These are phyloP conservation scores for Trifolium fragiferum DNA, from an alignment of 306 rosid genomes.

Conservation along the genomic window DNA sequence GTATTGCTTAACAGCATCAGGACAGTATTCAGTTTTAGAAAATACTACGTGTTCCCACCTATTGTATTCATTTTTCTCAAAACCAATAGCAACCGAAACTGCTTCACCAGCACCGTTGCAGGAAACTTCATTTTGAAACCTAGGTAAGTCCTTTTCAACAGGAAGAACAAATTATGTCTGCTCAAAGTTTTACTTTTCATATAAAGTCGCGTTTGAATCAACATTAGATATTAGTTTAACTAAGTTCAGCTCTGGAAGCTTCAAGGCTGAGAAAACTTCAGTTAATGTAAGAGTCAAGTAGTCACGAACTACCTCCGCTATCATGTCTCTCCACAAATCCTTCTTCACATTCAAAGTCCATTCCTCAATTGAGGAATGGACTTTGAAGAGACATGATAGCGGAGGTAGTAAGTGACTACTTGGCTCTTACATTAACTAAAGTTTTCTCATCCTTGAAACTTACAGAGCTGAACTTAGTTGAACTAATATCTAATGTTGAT, in stretches of 20 bases:
- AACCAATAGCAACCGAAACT: conserved; percentile 11
- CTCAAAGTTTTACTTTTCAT: conserved; percentile 38
- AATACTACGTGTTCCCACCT: conserved; percentile 49
- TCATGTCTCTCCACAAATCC: conserved; percentile 62
- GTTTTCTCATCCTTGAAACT: too few species aligned
- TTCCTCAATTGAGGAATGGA: too few species aligned
- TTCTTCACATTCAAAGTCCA: conserved; percentile 68
- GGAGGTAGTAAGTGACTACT: too few species aligned
- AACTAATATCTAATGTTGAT: too few species aligned
- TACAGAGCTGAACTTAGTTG: too few species aligned
- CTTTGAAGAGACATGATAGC: too few species aligned
- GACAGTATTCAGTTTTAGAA: conserved; percentile 50
- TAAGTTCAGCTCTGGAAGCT: conserved; percentile 45
- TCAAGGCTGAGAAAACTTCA: conserved; percentile 45
- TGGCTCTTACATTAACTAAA: too few species aligned
- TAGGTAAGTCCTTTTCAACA: too few species aligned
- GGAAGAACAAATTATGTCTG: conserved; percentile 37
- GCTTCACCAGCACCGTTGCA: conserved; percentile 44
- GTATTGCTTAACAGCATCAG: conserved; percentile 58
- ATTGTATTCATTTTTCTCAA: not conserved
- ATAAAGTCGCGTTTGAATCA: too few species aligned
- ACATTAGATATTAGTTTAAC: conserved; percentile 31
- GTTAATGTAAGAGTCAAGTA: conserved; percentile 45
- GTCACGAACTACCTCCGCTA: conserved; percentile 58
- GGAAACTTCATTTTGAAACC: too few species aligned